Evolutionary conservation across 1,284 basidiomycete species (phyloP).

Genomic region (Ceratobasidium theobromae): DNA sequence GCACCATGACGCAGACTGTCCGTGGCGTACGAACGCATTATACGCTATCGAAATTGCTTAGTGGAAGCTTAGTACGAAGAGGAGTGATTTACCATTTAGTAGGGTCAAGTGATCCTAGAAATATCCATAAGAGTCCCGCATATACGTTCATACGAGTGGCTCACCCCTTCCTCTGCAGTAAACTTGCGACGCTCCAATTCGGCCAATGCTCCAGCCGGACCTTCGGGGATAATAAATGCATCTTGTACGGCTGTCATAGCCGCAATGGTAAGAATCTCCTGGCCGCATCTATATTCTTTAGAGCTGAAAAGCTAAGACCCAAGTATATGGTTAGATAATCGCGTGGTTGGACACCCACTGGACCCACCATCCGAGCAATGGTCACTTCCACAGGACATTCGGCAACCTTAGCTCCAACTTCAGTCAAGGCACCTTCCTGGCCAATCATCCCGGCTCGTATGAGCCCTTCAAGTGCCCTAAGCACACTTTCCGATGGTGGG

Average conservation of each 20-base stretch:
- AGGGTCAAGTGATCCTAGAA: slow-evolving; percentile 85
- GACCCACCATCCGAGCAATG: slow-evolving; percentile 68
- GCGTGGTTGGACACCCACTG: slow-evolving; percentile 44
- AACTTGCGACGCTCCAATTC: slow-evolving; percentile 93
- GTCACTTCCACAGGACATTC: slow-evolving; percentile 77
- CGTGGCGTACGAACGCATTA: slow-evolving; percentile 86
- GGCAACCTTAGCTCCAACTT: slow-evolving; percentile 67
- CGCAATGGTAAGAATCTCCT: slow-evolving; percentile 92
- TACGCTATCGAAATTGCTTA: slow-evolving; percentile 76
- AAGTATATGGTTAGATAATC: slow-evolving; percentile 27
- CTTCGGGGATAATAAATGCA: slow-evolving; percentile 83
- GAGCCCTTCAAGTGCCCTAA: slow-evolving; percentile 78
- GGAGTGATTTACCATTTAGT: slow-evolving; percentile 67
- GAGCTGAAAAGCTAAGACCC: slow-evolving; percentile 75
- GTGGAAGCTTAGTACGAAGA: slow-evolving; percentile 15
- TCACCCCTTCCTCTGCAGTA: slow-evolving; percentile 92
- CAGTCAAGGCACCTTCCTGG: slow-evolving; percentile 59
- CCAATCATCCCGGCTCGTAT: slow-evolving; percentile 70
- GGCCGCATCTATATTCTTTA: slow-evolving; percentile 79
- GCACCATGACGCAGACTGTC: slow-evolving; percentile 86
- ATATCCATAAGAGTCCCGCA: background rate
- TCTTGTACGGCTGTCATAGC: slow-evolving; percentile 96
- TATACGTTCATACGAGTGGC: slow-evolving; percentile 37
- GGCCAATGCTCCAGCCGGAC: slow-evolving; percentile 77
- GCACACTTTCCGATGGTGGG: slow-evolving; percentile 83